Evolutionary conservation across 768 basidiomycete species (phyloP), one percentile per base, ranked within the genome.

Genomic region (Mycena amicta): DNA sequence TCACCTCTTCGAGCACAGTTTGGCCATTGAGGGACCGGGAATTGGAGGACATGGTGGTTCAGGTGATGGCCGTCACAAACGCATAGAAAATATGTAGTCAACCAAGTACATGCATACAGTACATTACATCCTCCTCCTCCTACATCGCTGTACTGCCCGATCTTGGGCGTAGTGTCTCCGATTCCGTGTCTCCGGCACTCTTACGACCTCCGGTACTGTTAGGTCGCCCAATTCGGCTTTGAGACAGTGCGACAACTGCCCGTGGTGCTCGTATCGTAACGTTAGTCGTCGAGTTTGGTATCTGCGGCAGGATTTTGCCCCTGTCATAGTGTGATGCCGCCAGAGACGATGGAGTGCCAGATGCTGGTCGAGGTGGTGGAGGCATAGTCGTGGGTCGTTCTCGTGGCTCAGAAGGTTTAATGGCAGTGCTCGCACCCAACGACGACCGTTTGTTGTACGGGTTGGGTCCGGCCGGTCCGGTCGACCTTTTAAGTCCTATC

Each of bases 1-100:
- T 93, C 62, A 98, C 97, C 78, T 99, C 97, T 50, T 93, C 90
- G 15, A 92, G 82, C 15, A 93, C 80, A 13, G 80, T 67, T 67
- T 93, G 92, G 15, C 79, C 75, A 68, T 89, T 89, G 56, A 93
- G 77, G 18, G 92, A 93, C 25, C 81, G 83, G 61, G 77, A 50
- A 70, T 69, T 27, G 61, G 53, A 51, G 60, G 53, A 47, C 56
- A 54, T 33, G 3, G 20, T 45, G 65, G 39, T 27, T 65, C 49
- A 52, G 30, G 39, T 16, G 23, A 46, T 25, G 27, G 39, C n/a
- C 43, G 43, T 45, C 13, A 30, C 50, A 27, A 37, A 57, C 23
- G 55, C 18, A 37, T 22, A 59, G 23, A 43, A 58, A 41, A 52
- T 45, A 47, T n/a, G n/a, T n/a, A n/a, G n/a, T n/a, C n/a, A n/a